Evolutionary conservation across 2,329 filamentous ascomycete species (phyloP), one percentile per base, ranked within the genome.

Genomic region (Tolypocladium ovalisporum): DNA sequence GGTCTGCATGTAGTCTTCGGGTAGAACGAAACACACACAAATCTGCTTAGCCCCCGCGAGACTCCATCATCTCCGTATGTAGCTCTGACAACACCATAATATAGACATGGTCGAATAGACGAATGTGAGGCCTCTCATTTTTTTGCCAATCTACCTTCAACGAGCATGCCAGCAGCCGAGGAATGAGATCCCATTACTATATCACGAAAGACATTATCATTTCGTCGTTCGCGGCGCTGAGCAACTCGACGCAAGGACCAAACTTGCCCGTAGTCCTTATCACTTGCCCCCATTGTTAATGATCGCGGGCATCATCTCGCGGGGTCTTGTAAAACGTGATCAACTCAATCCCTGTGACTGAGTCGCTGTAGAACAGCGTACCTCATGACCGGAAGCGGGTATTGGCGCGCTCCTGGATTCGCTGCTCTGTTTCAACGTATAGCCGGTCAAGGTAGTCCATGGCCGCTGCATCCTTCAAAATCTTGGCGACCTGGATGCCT

Each of bases 401-500:
- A 58, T 63, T 67, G 42, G 78, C 75, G 57, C 88, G 80, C 62
- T 90, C 84, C 67, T 89, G 84, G 65, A 94, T 92, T 72, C 87
- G 79, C 70, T 82, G 82, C 75, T 94, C 90, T 55, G 89, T 94
- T 65, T 86, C 82, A 76, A 89, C 81, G 79, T 95, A 95, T 72
- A 95, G 78, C 70, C 80, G 79, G 75, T 93, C 88, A 67, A 94
- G 78, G 69, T 87, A 89, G 63, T 89, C 84, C 89, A 94, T 93
- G 58, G 90, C 89, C 62, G 82, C 80, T 51, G 88, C 86, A 74
- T 95, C 90, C 75, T 90, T 91, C 60, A 95, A 76, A 61, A 95
- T 91, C 72, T 90, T 93, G 59, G 89, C 88, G 59, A 95, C 90
- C 72, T 95, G 90, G 56, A 90, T 88, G 42, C 90, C 90, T 44